phyloP scores from a whole-genome alignment of 257 asterid species.

The Hygrophila difformis region DNA sequence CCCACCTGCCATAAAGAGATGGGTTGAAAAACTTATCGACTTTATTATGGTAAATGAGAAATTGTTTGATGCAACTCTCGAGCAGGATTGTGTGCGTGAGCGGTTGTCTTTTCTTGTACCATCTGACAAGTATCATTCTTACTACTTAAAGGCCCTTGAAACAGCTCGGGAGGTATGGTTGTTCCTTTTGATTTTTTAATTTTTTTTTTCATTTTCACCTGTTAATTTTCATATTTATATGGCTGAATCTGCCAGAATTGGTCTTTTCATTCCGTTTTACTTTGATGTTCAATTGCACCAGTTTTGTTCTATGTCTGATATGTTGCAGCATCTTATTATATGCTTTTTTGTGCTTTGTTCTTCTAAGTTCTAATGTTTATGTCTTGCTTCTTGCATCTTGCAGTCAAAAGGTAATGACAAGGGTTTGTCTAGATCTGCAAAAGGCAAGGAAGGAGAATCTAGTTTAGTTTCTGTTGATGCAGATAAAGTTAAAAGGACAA shows the following conservation, averaged over 20 bases:
- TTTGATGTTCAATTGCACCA: too few relatives aligned
- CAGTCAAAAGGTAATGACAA: too few relatives aligned
- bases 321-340: too few relatives aligned
- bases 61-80: conserved; percentile 78
- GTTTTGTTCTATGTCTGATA: too few relatives aligned
- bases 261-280: too few relatives aligned
- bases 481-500: conserved; percentile 30
- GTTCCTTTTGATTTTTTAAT: too few relatives aligned
- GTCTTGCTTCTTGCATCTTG: too few relatives aligned
- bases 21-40: conserved; percentile 73
- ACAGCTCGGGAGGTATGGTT: conserved; percentile 53
- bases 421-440: conserved; percentile 24
- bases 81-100: conserved; percentile 63
- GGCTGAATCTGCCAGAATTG: too few relatives aligned
- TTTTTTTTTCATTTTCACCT: too few relatives aligned
- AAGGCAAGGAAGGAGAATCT: conserved; percentile 31
- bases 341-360: too few relatives aligned
- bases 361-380: too few relatives aligned
- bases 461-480: conserved; percentile 22
- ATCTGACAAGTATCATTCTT: conserved; percentile 70
- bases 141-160: conserved; percentile 59
- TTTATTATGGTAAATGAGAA: conserved; percentile 65
- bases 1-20: conserved; percentile 62
- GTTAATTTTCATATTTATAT: too few relatives aligned
- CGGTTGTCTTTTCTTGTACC: conserved; percentile 83